Evolutionary conservation across 2,329 filamentous ascomycete genomes (phyloP), one percentile per base, ranked within the genome.

Genomic region (Dactylellina leptospora): DNA sequence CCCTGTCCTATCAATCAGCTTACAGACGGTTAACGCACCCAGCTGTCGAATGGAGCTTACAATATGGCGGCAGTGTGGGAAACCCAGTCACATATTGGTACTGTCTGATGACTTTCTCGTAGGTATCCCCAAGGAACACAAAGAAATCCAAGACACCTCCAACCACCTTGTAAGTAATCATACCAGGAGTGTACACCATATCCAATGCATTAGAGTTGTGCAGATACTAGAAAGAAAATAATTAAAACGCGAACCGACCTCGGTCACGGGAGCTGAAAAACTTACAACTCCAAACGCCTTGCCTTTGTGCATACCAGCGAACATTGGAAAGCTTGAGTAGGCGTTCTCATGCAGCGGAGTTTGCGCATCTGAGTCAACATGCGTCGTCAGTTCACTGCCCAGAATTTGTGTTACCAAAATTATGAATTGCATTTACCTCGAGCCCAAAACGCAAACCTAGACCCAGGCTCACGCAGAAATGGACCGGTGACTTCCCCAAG

Each of bases 181-280:
- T 27, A 4, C 36, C 50, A 25, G 33, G 25, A n/a, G 27, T 25
- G 23, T 73, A 73, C 1, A 68, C 33, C 69, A 73, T 66, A 53
- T 73, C 69, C 42, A 73, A 47, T 4, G 69, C 69, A 28, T 73
- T 73, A 10, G 51, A 68, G 23, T 66, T 68, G 44, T 73, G 69
- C 18, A 73, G 25, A 22, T 72, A 64, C 68, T 72, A 47, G 47
- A n/a, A 28, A 27, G n/a, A 44, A 28, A 11, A 5, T 36, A n/a
- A 6, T 11, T 22, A 20, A 28, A 0, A 30, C 3, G 23, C 30
- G 13, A 10, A 45, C n/a, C n/a, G n/a, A n/a, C n/a, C n/a, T n/a
- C n/a, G n/a, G n/a, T n/a, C n/a, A n/a, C n/a, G n/a, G n/a, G n/a
- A n/a, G n/a, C n/a, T n/a, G 18, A 4, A 20, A 8, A 48, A 64